phyloP scores from a whole-genome alignment of 306 rosid species.

The Vigna angularis region DNA sequence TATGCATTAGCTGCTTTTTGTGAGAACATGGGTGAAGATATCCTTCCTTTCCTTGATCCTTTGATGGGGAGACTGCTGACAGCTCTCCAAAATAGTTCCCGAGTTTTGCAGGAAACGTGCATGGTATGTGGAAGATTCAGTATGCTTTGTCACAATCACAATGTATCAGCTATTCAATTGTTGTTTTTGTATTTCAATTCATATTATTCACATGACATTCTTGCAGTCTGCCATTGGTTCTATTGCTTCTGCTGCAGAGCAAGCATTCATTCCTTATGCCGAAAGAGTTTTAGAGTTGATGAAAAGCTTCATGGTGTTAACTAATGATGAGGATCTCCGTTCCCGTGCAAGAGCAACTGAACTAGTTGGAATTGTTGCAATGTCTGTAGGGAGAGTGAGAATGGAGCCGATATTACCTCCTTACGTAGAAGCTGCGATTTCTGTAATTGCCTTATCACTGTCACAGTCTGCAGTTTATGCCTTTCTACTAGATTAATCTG shows the following conservation, averaged over 20 bases:
- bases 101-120: slow-evolving; percentile 96
- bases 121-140: slow-evolving; percentile 68
- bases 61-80: slow-evolving; percentile 86
- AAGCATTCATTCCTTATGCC: slow-evolving; percentile 93
- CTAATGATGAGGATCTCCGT: slow-evolving; percentile 89
- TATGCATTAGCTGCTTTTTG: slow-evolving; percentile 99
- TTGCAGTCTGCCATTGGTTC: slow-evolving; percentile 99
- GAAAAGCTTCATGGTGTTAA: slow-evolving; percentile 92
- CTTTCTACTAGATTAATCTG: slow-evolving; percentile 40
- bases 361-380: slow-evolving; percentile 97
- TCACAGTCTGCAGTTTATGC: slow-evolving; percentile 22
- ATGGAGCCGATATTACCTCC: slow-evolving; percentile 95
- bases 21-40: slow-evolving; percentile 98
- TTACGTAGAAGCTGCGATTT: slow-evolving; percentile 91
- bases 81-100: slow-evolving; percentile 86
- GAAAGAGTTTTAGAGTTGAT: slow-evolving; percentile 95
- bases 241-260: slow-evolving; percentile 96
- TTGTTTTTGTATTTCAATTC: slow-evolving; percentile 41
- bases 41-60: slow-evolving; percentile 93
- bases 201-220: slow-evolving; percentile 27
- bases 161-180: slow-evolving; percentile 16
- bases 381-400: slow-evolving; percentile 87
- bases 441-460: slow-evolving; percentile 62
- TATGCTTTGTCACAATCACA: slow-evolving; percentile 28
- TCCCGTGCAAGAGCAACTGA: slow-evolving; percentile 98